Evolutionary conservation across 768 basidiomycete species (phyloP), one percentile per base, ranked within the genome.

Genomic region (Aureoboletus auriporus): DNA sequence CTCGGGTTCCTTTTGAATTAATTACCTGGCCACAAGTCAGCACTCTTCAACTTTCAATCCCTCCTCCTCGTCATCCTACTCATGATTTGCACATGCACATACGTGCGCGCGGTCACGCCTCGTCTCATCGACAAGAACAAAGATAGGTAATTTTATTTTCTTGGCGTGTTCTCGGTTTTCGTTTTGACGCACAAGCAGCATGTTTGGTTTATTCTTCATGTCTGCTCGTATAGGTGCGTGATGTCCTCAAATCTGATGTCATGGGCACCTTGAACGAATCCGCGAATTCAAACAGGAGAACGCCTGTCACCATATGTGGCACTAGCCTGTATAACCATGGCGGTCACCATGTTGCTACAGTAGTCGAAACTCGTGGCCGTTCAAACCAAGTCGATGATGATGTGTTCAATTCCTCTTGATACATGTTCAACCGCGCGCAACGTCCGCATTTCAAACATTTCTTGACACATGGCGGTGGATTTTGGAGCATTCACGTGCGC

Each of bases 1-100:
- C 10, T 7, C 34, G 14, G 4, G 33, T 33, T 33, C 10, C 14
- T 14, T 33, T 1, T 33, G 8, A 37, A n/a, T 49, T 54, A 6
- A 62, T 44, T 33, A 12, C 28, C 4, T 31, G 20, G 14, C 6
- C 35, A n/a, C 39, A 63, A 88, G 86, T 94, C 95, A 27, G 96
- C 96, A 2, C 78, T 99, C 23, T 97, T 98, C 83, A 95, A 97
- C 72, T 99, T 99, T 65, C 87, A 95, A 69, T 93, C 94, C 0
- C 78, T 99, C n/a, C 78, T 99, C 16, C 83, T 95, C 61, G 93
- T 95, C 65, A 85, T 97, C 54, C 79, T 98, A 8, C 78, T 99
- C 42, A 76, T 89, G 66, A 93, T 97, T 51, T 99, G 96, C 73
- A 98, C 96, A 48, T 97, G 91, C 74, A 93, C 95, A 4, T 99